These are phyloP conservation scores for Monosporozyma solicola DNA, from an alignment of 805 yeast species.

Conservation along the genomic window DNA sequence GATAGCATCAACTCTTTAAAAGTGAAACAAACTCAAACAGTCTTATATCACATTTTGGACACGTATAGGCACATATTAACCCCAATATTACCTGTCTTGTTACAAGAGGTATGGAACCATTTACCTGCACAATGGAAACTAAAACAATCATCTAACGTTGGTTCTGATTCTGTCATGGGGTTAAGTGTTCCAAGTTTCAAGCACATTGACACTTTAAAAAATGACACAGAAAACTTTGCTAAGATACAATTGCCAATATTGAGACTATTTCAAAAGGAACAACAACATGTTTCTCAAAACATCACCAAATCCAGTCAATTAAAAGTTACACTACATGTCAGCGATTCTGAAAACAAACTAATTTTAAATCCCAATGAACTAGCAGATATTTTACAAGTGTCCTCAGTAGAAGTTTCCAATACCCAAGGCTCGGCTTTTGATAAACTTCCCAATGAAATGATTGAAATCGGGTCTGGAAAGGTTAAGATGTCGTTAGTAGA, in stretches of 20 bases:
- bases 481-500: conserved; percentile 34
- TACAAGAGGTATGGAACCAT: conserved; percentile 83
- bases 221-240: conserved; percentile 8
- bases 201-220: neutral
- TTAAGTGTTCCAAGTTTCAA: neutral
- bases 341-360: neutral
- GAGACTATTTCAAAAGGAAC: conserved; percentile 10
- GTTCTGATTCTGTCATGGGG: neutral
- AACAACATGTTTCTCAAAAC: neutral
- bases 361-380: conserved; percentile 29
- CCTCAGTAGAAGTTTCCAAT: conserved; percentile 35
- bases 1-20: conserved; percentile 38
- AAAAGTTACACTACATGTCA: conserved; percentile 1
- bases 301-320: neutral
- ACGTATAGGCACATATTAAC: conserved; percentile 59
- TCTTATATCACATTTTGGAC: conserved; percentile 47
- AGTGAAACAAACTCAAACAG: conserved; percentile 47
- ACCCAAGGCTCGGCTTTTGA: neutral
- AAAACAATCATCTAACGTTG: conserved; percentile 3
- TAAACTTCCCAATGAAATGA: neutral
- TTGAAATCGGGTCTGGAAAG: neutral
- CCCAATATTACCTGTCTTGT: conserved; percentile 74
- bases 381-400: conserved; percentile 53
- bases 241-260: conserved; percentile 14
- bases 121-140: conserved; percentile 30